Percentiles rank a stretch among this genome's conserved stretches.
These are phyloP conservation scores for Penicillium cinerascens DNA, from an alignment of 495 filamentous ascomycete species.

Conservation along the genomic window DNA sequence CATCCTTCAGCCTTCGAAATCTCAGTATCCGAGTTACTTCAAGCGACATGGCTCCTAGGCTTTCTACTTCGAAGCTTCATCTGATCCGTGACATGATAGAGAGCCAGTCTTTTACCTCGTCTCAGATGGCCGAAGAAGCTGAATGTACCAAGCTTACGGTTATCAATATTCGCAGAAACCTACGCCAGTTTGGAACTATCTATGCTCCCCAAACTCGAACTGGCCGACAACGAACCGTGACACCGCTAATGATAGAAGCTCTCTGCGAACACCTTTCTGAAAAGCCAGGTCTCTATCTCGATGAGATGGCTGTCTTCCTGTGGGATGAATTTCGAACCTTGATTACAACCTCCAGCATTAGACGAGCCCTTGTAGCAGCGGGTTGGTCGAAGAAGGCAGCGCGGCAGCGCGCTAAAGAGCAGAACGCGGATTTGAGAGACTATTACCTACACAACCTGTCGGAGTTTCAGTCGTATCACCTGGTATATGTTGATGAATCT, in stretches of 20 bases:
- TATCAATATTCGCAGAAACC: conserved; percentile 20
- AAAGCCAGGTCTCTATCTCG: conserved; percentile 16
- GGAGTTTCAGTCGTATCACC: background rate
- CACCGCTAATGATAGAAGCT: conserved; percentile 19
- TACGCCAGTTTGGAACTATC: conserved; percentile 20
- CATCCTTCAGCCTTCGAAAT: too few species aligned
- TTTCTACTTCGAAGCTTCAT: background rate
- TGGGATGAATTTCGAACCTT: conserved; percentile 11
- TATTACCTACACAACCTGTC: background rate
- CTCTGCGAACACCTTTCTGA: conserved; percentile 16
- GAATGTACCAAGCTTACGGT: conserved; percentile 20
- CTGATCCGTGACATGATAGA: conserved; percentile 11
- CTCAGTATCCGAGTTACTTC: too few species aligned
- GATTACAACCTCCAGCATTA: conserved; percentile 5
- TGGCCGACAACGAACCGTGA: conserved; percentile 14
- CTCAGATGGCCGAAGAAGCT: conserved; percentile 19
- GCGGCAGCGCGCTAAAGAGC: background rate
- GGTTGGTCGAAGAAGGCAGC: conserved; percentile 13
- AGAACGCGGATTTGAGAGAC: background rate
- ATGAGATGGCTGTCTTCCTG: conserved; percentile 17
- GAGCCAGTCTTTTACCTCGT: conserved; percentile 14
- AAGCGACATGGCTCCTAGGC: conserved; percentile 10
- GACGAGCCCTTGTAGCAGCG: conserved; percentile 3
- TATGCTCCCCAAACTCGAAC: conserved; percentile 20
- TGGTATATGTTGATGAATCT: background rate